A percentile compares a stretch with the other conserved stretches of the same genome.
Conservation (phyloP, 257 asterid species). For the Nicotiana sylvestris region DNA sequence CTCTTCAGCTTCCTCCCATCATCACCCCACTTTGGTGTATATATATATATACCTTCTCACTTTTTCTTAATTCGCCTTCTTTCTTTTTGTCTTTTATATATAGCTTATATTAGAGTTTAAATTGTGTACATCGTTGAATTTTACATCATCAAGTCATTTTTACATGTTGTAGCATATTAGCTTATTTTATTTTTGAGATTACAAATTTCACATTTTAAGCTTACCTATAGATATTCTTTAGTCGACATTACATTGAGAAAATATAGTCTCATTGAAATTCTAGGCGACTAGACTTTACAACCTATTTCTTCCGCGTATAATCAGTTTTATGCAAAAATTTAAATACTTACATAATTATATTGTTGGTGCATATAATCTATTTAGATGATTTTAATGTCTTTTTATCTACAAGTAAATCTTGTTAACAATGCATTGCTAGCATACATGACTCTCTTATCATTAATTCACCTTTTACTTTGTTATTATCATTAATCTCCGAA, state of each 20-base stretch:
- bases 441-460: too few relatives aligned
- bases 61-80: neutral
- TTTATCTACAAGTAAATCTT: neutral
- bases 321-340: neutral
- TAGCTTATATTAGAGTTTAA: too few relatives aligned
- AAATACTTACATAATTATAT: neutral
- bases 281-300: neutral
- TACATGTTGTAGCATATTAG: too few relatives aligned
- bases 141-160: too few relatives aligned
- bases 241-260: too few relatives aligned
- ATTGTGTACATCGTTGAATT: too few relatives aligned
- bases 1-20: slow-evolving; percentile 43
- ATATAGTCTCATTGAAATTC: too few relatives aligned
- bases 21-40: slow-evolving; percentile 14
- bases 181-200: too few relatives aligned
- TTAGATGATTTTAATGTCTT: neutral
- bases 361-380: neutral
- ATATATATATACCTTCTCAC: neutral
- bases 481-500: too few relatives aligned
- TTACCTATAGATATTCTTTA: too few relatives aligned
- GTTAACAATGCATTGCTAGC: neutral
- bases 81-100: neutral
- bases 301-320: neutral
- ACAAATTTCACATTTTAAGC: too few relatives aligned
- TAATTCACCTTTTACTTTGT: too few relatives aligned